Conservation (phyloP, 345 rosid species). For the Hypericum androsaemum region DNA sequence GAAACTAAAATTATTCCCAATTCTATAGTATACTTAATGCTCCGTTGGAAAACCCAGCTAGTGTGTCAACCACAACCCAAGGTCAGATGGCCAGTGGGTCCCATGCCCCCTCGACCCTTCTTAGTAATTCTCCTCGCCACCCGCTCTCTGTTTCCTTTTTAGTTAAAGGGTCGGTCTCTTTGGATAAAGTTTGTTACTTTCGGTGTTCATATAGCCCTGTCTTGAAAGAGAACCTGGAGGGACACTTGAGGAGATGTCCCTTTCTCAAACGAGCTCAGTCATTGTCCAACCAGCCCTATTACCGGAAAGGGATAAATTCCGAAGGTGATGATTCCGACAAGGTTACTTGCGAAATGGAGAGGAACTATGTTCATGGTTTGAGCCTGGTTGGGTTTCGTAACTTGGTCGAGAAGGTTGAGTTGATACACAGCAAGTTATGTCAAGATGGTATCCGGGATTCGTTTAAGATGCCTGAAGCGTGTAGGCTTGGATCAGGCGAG, state of each 20-base stretch:
- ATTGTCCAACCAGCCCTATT: conserved; percentile 55
- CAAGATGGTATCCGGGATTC: conserved; percentile 46
- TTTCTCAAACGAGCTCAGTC: conserved; percentile 45
- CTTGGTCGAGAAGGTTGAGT: conserved; percentile 45
- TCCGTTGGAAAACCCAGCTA: conserved; percentile 30
- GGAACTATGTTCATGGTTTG: conserved; percentile 52
- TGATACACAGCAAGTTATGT: conserved; percentile 39
- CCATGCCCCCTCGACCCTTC: conserved; percentile 87
- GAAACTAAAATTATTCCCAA: no score
- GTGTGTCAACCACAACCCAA: conserved; percentile 77
- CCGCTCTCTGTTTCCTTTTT: not conserved
- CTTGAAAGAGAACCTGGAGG: conserved; percentile 64
- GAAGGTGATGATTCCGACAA: conserved; percentile 26
- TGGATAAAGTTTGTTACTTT: not conserved
- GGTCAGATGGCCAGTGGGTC: conserved; percentile 54
- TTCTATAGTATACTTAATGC: no score
- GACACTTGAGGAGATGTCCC: conserved; percentile 76
- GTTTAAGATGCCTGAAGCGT: conserved; percentile 58
- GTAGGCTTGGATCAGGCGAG: conserved; percentile 71
- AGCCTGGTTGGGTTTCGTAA: conserved; percentile 30
- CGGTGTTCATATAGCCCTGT: conserved; percentile 42
- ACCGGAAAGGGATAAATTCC: conserved; percentile 69
- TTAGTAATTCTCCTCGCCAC: conserved; percentile 34
- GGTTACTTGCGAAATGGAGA: conserved; percentile 76
- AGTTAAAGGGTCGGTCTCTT: not conserved